phyloP scores from a whole-genome alignment of 164 flowering plant genomes.

The Tetracentron sinense region DNA sequence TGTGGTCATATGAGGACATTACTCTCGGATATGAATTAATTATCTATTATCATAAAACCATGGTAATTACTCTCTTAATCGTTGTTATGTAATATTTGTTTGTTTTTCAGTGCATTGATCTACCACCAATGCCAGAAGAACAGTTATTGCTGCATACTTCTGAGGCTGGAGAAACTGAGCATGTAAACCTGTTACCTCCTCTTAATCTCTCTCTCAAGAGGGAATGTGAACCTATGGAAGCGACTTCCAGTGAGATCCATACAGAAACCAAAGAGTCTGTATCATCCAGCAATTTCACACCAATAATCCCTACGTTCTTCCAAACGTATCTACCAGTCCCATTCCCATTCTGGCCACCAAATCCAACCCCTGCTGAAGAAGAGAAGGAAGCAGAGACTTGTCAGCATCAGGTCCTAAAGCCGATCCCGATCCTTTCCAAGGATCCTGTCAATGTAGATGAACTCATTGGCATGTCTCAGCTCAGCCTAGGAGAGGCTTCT shows the following conservation, averaged over 20 bases:
- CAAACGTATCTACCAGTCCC: constrained; percentile 54
- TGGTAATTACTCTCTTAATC: background rate
- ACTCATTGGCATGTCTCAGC: constrained; percentile 57
- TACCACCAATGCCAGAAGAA: constrained; percentile 31
- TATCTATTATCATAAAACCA: too few species aligned
- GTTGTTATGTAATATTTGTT: too few species aligned
- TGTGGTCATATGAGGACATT: background rate
- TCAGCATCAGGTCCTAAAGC: constrained; percentile 49
- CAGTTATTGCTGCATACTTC: constrained; percentile 27
- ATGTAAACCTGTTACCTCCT: constrained; percentile 31
- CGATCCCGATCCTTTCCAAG: constrained; percentile 42
- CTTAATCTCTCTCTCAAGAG: constrained; percentile 47
- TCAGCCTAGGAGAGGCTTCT: constrained; percentile 36
- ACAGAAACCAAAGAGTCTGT: constrained; percentile 34
- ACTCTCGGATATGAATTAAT: background rate
- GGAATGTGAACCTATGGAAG: constrained; percentile 53
- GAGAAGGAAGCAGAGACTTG: constrained; percentile 22
- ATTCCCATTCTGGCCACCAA: constrained; percentile 38
- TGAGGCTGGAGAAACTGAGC: constrained; percentile 38
- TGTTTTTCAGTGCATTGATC: too few species aligned
- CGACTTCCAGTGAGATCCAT: constrained; percentile 25
- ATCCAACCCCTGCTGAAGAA: constrained; percentile 20
- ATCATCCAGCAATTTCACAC: constrained; percentile 19
- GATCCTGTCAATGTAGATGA: constrained; percentile 58
- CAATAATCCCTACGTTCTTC: constrained; percentile 42